A percentile compares a stretch with the other conserved stretches of the same genome.
Conservation (phyloP, 805 yeast species). For the Pichia scutulata region DNA sequence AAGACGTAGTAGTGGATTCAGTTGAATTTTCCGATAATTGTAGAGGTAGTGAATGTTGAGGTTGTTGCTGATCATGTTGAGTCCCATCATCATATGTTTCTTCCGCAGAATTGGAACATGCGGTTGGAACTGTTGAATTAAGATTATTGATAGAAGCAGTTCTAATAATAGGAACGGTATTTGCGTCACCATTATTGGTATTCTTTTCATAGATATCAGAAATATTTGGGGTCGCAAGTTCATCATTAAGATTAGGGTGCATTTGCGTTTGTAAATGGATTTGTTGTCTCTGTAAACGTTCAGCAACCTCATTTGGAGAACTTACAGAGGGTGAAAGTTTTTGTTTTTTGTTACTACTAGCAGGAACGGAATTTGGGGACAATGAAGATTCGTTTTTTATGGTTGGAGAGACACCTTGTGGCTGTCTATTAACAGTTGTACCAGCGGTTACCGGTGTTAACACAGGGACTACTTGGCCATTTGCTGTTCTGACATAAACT, state of each 20-base stretch:
- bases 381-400: no score
- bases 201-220: constrained; percentile 6
- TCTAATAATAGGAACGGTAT: constrained; percentile 9
- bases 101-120: background rate
- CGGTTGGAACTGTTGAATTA: background rate
- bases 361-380: background rate
- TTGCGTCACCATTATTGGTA: constrained; percentile 13
- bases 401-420: background rate
- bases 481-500: background rate
- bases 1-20: background rate
- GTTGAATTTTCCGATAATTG: background rate
- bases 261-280: constrained; percentile 1
- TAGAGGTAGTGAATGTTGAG: background rate
- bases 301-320: background rate
- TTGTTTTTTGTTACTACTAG: constrained; percentile 1
- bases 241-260: constrained; percentile 1
- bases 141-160: background rate
- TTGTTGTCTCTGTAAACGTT: constrained; percentile 2
- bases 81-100: constrained; percentile 9
- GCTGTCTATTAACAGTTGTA: background rate
- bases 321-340: background rate
- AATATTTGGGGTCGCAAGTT: constrained; percentile 1
- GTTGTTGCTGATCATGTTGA: background rate
- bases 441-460: constrained; percentile 2
- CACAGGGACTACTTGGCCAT: constrained; percentile 3